Conservation (phyloP, 768 basidiomycete genomes). For the Clitopilus passeckerianus region DNA sequence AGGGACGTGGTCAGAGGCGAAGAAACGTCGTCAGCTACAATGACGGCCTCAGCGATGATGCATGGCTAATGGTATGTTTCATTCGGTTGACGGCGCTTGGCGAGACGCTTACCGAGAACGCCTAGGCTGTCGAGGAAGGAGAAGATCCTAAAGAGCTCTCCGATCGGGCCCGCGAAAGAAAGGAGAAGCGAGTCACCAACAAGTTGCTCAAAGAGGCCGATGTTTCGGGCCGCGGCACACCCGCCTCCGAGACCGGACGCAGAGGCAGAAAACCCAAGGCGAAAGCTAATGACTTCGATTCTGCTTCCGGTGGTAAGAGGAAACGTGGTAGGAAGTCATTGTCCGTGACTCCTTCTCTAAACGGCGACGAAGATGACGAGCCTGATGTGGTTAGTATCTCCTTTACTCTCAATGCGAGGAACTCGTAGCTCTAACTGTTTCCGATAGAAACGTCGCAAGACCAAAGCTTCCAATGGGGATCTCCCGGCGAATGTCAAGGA, state of each 20-base stretch:
- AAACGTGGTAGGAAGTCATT: conserved; percentile 72
- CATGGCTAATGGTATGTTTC: conserved; percentile 74
- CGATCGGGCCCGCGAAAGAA: conserved; percentile 60
- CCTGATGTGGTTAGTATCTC: conserved; percentile 51
- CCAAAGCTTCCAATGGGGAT: conserved; percentile 46
- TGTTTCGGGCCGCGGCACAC: conserved; percentile 59
- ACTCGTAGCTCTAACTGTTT: neutral
- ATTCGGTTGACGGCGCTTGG: neutral
- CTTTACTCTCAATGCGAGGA: conserved; percentile 1
- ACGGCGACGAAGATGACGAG: conserved; percentile 77
- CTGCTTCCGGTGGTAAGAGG: conserved; percentile 56
- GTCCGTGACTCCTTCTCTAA: conserved; percentile 73
- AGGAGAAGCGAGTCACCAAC: conserved; percentile 55
- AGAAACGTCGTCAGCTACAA: conserved; percentile 87
- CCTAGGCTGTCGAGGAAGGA: conserved; percentile 72
- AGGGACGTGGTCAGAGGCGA: conserved; percentile 83
- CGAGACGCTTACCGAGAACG: conserved; percentile 2
- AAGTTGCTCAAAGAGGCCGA: conserved; percentile 57
- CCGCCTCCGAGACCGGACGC: conserved; percentile 56
- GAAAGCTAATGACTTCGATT: conserved; percentile 47
- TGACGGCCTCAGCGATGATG: conserved; percentile 91
- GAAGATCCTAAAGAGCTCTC: conserved; percentile 74
- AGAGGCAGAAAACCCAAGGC: conserved; percentile 64
- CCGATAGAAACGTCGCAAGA: conserved; percentile 81
- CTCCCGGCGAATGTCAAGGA: conserved; percentile 56